Base-by-base conservation (phyloP, 257 asterid genomes). In the Coffea canephora region DNA sequence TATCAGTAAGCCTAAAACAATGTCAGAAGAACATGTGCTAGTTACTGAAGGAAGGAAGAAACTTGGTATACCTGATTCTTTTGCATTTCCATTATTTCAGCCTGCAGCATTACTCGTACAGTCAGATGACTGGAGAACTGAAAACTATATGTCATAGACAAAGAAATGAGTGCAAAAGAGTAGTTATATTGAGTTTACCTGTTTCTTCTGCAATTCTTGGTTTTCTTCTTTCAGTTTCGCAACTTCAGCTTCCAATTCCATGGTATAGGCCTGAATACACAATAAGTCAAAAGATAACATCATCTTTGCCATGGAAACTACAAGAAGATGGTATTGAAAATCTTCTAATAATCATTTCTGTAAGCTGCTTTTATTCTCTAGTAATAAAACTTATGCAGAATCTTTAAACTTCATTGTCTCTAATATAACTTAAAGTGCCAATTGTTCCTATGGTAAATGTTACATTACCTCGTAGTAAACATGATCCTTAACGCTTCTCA, bases 151-250 rank as follows among this genome's bases (percentile, higher is more conserved):
- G 31, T 71, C 61, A 34, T 48, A 71, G 34, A 36, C 50, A 64
- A 50, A 23, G 54, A 41, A 25, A 0, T 8, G 27, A 27, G 54
- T 52, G 59, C 25, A 7, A 61, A 61, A 69, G 31, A 79, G 14
- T 23, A 61, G 34, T 9, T 19, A 34, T 65, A 27, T 27, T 0
- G 49, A 70, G 66, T 46, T 19, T 13, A 93, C 98, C 92, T 91
- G 97, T 82, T 90, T 94, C 90, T 87, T 90, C 80, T 65, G 83
- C 86, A 94, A 83, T 82, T 86, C 87, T 77, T 89, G 88, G 69
- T 93, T 93, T 85, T 94, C 98, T 87, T 93, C 98, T 86, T 94
- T 94, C 75, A 94, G 86, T 82, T 91, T 91, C 69, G 96, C 95
- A 48, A 93, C 95, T 90, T 94, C 98, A 65, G 87, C 95, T 90